Base-by-base conservation (phyloP, 2,329 filamentous ascomycete genomes). In the Beauveria asiatica region DNA sequence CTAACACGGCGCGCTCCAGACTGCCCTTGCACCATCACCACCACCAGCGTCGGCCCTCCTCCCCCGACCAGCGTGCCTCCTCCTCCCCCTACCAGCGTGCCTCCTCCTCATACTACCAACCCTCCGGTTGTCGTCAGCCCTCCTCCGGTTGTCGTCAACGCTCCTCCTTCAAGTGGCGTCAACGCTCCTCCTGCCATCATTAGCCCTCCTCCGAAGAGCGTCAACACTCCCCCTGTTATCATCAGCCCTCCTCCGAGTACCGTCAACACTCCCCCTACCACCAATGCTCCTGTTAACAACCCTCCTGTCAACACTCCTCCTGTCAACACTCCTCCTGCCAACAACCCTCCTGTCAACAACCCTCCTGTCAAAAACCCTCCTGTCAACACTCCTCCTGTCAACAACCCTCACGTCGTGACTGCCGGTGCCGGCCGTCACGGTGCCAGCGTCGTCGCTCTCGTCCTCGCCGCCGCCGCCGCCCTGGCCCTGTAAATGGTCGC, bases 1-100 rank as follows among this genome's bases (percentile, higher is more conserved):
- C 27, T 75, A 62, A 75, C 65, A 52, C 25, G 27, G 25, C 21
- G n/a, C 58, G 5, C 48, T 21, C 3, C n/a, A 77, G 76, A 79
- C 71, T 80, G 78, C 65, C 77, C 77, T 58, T 79, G 77, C 67
- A 77, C 75, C 41, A 64, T 78, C 56, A 75, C 72, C 57, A 67
- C 73, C 61, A 66, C 39, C 51, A 19, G 70, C 68, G 37, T 66
- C 61, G 50, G 65, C 25, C 45, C 54, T 17, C 51, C 58, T 49
- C 52, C 39, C 1, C 50, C 60, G 25, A 54, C 63, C 41, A 62
- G 59, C 1, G 59, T 60, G 21, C 63, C 60, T 45, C 48, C 63
- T 58, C 33, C 33, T 19, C 33, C 33, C 9, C 52, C 60, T 27
- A 17, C 25, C 46, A 49, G 5, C 58, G 55, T 42, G 9, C 56